These are phyloP conservation scores for Inga leiocalycina DNA, from an alignment of 306 rosid species.

Conservation along the genomic window DNA sequence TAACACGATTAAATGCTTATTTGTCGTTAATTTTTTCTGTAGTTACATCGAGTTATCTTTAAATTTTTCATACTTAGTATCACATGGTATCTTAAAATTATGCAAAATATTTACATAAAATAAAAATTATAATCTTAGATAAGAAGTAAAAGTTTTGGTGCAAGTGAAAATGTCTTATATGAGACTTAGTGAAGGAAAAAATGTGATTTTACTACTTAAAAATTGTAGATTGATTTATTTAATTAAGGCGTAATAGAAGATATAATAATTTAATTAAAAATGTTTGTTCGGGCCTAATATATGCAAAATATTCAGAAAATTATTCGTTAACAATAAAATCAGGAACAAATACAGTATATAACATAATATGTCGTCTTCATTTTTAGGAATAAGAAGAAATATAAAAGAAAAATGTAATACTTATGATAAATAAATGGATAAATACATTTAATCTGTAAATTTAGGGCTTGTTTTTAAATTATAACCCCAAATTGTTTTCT, in stretches of 20 bases:
- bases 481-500: neutral
- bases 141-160: neutral
- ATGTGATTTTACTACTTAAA: neutral
- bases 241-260: neutral
- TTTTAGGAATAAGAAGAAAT: neutral
- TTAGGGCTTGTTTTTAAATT: neutral
- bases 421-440: neutral
- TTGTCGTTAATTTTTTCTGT: neutral
- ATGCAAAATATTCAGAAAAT: neutral
- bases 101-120: neutral
- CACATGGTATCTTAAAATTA: neutral
- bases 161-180: neutral
- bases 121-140: neutral
- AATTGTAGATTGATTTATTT: neutral
- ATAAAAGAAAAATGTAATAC: neutral
- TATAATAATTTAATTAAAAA: neutral
- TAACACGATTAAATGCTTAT: neutral
- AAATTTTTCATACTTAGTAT: neutral
- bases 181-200: neutral
- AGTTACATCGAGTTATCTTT: too few relatives aligned
- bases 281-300: neutral
- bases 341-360: neutral
- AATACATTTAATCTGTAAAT: neutral
- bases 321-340: neutral
- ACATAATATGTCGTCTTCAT: neutral